Conservation (phyloP, 805 yeast genomes). For the Tetrapisispora pingtungensis region DNA sequence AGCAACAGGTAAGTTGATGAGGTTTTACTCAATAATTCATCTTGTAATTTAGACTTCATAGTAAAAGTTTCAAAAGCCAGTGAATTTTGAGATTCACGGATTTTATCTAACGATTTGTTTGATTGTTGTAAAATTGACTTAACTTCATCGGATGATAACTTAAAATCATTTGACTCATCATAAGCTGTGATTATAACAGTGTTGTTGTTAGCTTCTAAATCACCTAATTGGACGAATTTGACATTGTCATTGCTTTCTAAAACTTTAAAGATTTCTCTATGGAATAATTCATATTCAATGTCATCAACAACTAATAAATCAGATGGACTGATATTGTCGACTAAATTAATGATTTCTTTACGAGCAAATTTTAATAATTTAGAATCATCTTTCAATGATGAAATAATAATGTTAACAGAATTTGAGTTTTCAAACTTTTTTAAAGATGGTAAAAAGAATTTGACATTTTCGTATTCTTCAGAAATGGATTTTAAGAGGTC, state of each 20-base stretch:
- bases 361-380: conserved; percentile 53
- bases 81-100: conserved; percentile 49
- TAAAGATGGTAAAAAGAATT: conserved; percentile 39
- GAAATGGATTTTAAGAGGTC: conserved; percentile 37
- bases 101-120: conserved; percentile 41
- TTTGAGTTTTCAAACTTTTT: conserved; percentile 35
- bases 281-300: conserved; percentile 41
- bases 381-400: conserved; percentile 39
- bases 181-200: conserved; percentile 46
- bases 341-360: conserved; percentile 59
- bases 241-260: conserved; percentile 31
- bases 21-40: conserved; percentile 21
- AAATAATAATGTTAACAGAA: conserved; percentile 52
- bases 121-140: conserved; percentile 43
- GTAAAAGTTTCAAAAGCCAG: conserved; percentile 42
- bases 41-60: conserved; percentile 48
- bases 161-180: conserved; percentile 52
- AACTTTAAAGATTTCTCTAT: conserved; percentile 18
- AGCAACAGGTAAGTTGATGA: conserved; percentile 18
- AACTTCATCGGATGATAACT: conserved; percentile 55
- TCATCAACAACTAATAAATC: conserved; percentile 49
- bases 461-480: conserved; percentile 33
- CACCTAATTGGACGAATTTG: conserved; percentile 50
- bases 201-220: conserved; percentile 33
- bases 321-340: conserved; percentile 62